Evolutionary conservation across 2,329 filamentous ascomycete genomes (phyloP), one percentile per base, ranked within the genome.

Genomic region (Aspergillus texensis): DNA sequence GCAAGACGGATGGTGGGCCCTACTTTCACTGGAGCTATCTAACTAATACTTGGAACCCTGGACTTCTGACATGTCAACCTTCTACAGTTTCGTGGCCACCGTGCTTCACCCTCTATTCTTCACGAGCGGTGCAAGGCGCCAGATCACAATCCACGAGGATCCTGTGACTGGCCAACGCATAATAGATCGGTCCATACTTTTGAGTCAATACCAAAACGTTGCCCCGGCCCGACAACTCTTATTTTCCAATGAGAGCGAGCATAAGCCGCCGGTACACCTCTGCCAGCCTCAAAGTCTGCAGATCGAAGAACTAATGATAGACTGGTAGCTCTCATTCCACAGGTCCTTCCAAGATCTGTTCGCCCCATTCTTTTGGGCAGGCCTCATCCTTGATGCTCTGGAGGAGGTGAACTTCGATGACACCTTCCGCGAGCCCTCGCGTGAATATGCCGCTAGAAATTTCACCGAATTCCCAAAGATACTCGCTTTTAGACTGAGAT

Each of bases 51-150:
- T 6, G 11, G 4, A 28, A n/a, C 6, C 26, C 6, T 30, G 0
- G 21, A 26, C 3, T 19, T 16, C 19, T 46, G 1, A 30, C 39
- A 26, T 8, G 52, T 19, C 11, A 12, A 34, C 10, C 32, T 34
- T 34, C 10, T 10, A 55, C 66, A 81, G 81, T 34, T 83, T 83
- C 65, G 79, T 81, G n/a, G 80, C 77, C 1, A 81, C 81, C 0
- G 66, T 83, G 45, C 79, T 85, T 10, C 83, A 85, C 62, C 83
- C 83, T 6, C 78, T 81, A 5, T 83, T 85, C 71, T 80, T 82
- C 67, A 85, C 83, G 4, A 79, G 81, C 2, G 78, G 77, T 2
- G 75, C 78, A 2, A 71, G 75, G 9, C 77, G 80, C 6, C 72
- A 73, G 26, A 73, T 84, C 46, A 74, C 79, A n/a, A 65, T 80